Base-by-base conservation (phyloP, 768 basidiomycete species). In the Pulveroboletus frians region DNA sequence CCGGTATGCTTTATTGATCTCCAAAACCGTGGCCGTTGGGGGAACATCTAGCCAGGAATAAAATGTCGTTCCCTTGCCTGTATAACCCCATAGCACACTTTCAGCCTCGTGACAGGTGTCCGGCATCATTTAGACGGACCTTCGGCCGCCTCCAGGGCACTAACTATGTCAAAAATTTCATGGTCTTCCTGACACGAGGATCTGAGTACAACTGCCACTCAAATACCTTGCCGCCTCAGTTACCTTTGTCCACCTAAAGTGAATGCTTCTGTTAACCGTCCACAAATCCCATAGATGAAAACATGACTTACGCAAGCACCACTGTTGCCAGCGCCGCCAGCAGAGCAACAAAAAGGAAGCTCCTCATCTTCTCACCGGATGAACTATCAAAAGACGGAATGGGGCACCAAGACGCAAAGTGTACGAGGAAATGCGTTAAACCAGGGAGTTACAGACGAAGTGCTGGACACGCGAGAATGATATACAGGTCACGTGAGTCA, bases 101-200 rank as follows among this genome's bases (percentile, higher is more conserved):
- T 39, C 30, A 66, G 36, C 34, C 8, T 46, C 39, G 27, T 37
- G 34, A 18, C 36, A 17, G 9, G 21, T 23, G 20, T 44, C 43
- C 43, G 34, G 34, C 44, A 41, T 40, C 26, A 17, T 32, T 30
- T 17, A 46, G 38, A 63, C 71, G 44, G 44, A 75, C 92, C 92
- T 74, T 96, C 94, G 3, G 89, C 73, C 3, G 72, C 73, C 67
- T 94, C 85, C 18, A 97, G 65, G 17, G 78, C 88, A 54, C 80
- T 78, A 50, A 95, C 92, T 13, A 96, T 77, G 70, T 96, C 94
- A 62, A 97, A 97, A 32, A 97, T 94, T 68, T 97, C 93, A 73
- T 96, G 80, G 71, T 97, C 93, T 70, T 94, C 88, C 86, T 92
- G 55, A 50, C 35, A 39, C 14, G 15, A 5, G 35, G 29, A 39